Evolutionary conservation across 163 green algal genomes (phyloP).

Genomic region (Volvox carteri): DNA sequence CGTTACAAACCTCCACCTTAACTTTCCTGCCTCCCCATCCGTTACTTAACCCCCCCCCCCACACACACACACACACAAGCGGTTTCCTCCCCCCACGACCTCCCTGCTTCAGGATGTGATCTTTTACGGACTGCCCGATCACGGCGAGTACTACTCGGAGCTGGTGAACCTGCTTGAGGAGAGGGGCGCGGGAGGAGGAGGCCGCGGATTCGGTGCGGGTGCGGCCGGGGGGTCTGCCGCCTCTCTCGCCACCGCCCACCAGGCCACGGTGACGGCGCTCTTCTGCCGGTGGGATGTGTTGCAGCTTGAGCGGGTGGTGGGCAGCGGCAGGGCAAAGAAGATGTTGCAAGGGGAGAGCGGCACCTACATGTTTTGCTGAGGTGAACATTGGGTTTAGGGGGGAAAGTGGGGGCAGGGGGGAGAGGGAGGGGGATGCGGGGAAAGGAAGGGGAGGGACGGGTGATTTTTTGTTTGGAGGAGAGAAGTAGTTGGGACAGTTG

Average conservation of each 20-base stretch:
- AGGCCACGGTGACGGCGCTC: slow-evolving; percentile 75
- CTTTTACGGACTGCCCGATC: slow-evolving; percentile 89
- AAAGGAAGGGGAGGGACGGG: neutral
- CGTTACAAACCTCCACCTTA: too few species aligned
- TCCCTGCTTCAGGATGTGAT: slow-evolving; percentile 81
- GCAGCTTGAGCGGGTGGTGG: slow-evolving; percentile 85
- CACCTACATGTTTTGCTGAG: slow-evolving; percentile 88
- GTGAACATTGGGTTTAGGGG: neutral
- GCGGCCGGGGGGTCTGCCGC: neutral
- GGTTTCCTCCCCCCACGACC: neutral
- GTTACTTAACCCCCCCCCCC: too few species aligned
- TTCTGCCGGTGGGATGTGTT: slow-evolving; percentile 84
- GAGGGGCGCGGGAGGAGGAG: neutral
- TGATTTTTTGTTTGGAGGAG: neutral
- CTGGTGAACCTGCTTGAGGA: slow-evolving; percentile 86
- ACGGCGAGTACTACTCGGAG: slow-evolving; percentile 88
- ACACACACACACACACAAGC: neutral
- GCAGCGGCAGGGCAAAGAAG: slow-evolving; percentile 70
- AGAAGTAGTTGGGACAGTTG: neutral
- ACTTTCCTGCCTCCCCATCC: too few species aligned
- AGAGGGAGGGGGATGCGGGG: neutral
- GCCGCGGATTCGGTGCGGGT: too few species aligned
- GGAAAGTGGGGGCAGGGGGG: neutral
- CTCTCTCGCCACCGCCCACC: neutral
- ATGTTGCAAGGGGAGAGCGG: slow-evolving; percentile 78